Evolutionary conservation across 495 filamentous ascomycete species (phyloP), one percentile per base, ranked within the genome.

Genomic region (Rusavskia elegans): DNA sequence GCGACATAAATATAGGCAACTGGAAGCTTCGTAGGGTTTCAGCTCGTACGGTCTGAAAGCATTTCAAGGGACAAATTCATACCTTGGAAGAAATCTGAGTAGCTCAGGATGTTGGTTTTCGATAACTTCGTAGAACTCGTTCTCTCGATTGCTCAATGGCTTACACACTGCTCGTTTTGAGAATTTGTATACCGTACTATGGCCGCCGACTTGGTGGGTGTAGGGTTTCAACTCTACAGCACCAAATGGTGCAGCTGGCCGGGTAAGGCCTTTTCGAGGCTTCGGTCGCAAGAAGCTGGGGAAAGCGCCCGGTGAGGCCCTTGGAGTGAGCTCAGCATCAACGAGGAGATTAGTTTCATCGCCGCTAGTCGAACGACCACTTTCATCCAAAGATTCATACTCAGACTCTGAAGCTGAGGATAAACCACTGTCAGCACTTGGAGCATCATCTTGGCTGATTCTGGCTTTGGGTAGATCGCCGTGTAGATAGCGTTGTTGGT

Each of bases 161-260:
- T 98, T 98, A 73, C 93, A 97, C 17, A 98, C 90, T 50, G 92
- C 92, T 55, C 88, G 80, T 44, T 84, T 79, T 20, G 92, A 97
- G 59, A 98, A 97, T 27, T 92, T 83, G 71, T 95, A 98, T 21
- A 98, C 79, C 0, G 89, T 96, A 1, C 86, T 94, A 67, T 98
- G 92, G 1, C 92, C 92, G 19, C 92, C 92, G 51, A 98, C 92
- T 63, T 98, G 92, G 65, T 98, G 92, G 42, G 86, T 85, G 64
- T 95, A 98, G 5, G 92, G 92, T 56, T 96, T 95, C 55, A 98
- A 71, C 64, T 96, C 90, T 57, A 98, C 93, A 13, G 90, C 90
- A 17, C 90, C 87, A 21, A 93, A 66, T 16, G 89, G 89, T 52
- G 74, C 80, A 13, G 62, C 53, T n/a, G 57, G 54, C 21, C 55